Base-by-base conservation (phyloP, 2,329 filamentous ascomycete species). In the Aspergillus fijiensis region DNA sequence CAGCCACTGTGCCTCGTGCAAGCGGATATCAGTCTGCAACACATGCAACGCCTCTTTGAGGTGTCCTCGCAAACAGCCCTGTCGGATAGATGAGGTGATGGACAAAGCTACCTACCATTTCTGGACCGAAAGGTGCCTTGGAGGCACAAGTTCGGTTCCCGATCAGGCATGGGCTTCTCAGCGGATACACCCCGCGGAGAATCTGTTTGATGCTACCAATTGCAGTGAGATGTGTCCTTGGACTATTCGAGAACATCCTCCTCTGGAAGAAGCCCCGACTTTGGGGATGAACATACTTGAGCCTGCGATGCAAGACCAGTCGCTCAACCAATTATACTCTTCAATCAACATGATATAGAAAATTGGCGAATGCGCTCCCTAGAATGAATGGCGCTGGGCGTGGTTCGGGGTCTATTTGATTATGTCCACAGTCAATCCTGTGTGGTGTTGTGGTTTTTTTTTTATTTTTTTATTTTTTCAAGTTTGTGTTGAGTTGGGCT, bases 191-290 rank as follows among this genome's bases (percentile, higher is more conserved):
- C 75, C 75, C 2, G 73, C 74, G 6, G 73, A 75, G 42, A 66
- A 68, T 3, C 64, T 69, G 11, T 65, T 74, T n/a, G 65, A 70
- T 35, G 64, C 72, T 58, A 72, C 75, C 19, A 76, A 73, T 51
- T 77, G 74, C 66, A 74, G 70, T 56, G 74, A 76, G 61, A 63
- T 76, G 10, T 77, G 75, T 56, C 75, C 74, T 9, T 77, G 74
- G 74, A 76, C 74, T 6, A 65, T 77, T 9, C 72, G 74, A 25
- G 72, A 75, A 57, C 75, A 77, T 54, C 74, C 74, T 29, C 69
- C 73, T 16, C 70, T 70, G 14, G 62, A 62, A 10, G 69, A 73
- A 23, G 61, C 74, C 7, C 75, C 75, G 2, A 67, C 67, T 31
- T 57, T 76, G 45, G 73, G 64, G 5, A 70, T 74, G 62, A 69